Base-by-base conservation (phyloP, 2,329 filamentous ascomycete genomes). In the Ceratocystis cubensis region DNA sequence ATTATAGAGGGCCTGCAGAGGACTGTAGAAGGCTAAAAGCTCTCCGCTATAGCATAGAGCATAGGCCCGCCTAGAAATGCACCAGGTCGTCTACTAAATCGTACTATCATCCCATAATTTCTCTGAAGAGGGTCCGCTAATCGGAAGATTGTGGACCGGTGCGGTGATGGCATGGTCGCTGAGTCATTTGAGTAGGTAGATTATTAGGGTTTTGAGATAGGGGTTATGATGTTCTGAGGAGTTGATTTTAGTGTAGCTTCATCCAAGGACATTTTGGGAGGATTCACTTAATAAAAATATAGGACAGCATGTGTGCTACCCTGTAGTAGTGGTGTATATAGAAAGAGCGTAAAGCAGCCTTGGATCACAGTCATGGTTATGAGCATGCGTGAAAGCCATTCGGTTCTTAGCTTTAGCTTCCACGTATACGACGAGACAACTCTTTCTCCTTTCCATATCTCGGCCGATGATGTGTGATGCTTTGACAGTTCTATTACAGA, bases 111-210 rank as follows among this genome's bases (percentile, higher is more conserved):
- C 25, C 30, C 22, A 22, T 28, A 41, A 15, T 22, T 30, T 22
- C 61, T 28, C 20, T 7, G 44, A 44, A 28, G 33, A 61, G 64
- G 37, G 37, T 41, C 66, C 66, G 66, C 66, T 61, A 65, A 67
- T 65, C 62, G 61, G 66, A 67, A 63, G 62, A 13, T 48, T 20
- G 17, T 37, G 44, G 33, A 28, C 25, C 25, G 56, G 25, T 7
- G 28, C 22, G 46, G n/a, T 20, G 66, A 62, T 41, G 37, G 37
- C 37, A 15, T 41, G 13, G 37, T 41, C 37, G 37, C 37, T 41
- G 37, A 41, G 37, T 41, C 37, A 41, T 41, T 13, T 41, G 37
- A 13, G 37, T 4, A 15, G 10, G 3, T 15, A 13, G 10, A 41
- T 4, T 1, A 1, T 15, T 41, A 41, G 37, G 37, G 37, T 41